Base-by-base conservation (phyloP, 139 green algal species). In the Closterium sp. region DNA sequence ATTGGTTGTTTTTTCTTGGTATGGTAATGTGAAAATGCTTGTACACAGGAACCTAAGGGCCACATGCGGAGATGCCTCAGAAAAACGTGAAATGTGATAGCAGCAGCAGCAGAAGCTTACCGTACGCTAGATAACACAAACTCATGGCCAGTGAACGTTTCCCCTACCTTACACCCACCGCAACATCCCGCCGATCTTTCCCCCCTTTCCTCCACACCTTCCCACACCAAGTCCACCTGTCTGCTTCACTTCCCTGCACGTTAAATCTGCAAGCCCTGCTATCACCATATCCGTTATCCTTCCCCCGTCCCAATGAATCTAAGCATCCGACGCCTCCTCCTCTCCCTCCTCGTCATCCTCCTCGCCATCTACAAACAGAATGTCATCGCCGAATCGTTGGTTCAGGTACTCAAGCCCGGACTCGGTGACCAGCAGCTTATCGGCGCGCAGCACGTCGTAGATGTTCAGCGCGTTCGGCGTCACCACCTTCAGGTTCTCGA, bases 371-470 rank as follows among this genome's bases (percentile, higher is more conserved):
- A 79, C 17, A 24, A 79, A 27, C 62, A 79, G 62, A 5, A 79
- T 5, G 22, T 91, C 86, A 28, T 70, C 93, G 34, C 86, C 89
- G 87, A 94, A 95, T 38, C 42, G 31, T 21, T 94, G 89, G 31
- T 95, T 93, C 4, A 96, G 62, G 62, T 95, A 89, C 45, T 90
- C 88, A 32, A 96, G 62, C 19, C 91, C 95, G 38, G 34, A 88
- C 34, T 92, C 91, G 11, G 99, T 98, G 9, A 99, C 93, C 2
- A 99, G 92, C 34, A 99, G 97, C 34, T 96, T 96, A 95, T 99
- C 97, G 27, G 97, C 97, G 92, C 96, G 95, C 29, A 99, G 96
- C 31, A 99, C 93, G 89, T 99, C 97, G 93, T 98, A 98, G n/a
- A 99, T 95, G 87, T 96, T 95, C 1, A 97, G 90, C 9, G 89